phyloP scores from a whole-genome alignment of 2,329 filamentous ascomycete genomes.

The Aspergillus hiratsukae region DNA sequence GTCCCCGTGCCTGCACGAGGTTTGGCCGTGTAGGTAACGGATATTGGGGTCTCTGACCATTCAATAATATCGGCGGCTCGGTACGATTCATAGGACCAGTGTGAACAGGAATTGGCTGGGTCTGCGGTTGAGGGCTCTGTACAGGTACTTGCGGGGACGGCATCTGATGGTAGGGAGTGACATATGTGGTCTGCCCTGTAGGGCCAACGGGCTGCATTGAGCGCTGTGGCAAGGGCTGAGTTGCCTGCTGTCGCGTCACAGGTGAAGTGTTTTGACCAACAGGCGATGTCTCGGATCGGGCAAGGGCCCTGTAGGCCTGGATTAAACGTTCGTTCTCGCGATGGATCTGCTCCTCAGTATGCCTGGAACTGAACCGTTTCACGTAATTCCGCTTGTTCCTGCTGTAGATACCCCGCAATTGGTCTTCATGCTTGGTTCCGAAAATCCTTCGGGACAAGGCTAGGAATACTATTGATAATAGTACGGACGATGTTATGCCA shows the following conservation, averaged over 20 bases:
- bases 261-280: neutral
- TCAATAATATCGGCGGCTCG: neutral
- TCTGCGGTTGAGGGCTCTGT: neutral
- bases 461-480: conserved; percentile 53
- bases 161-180: neutral
- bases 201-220: neutral
- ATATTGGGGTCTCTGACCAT: neutral
- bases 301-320: neutral
- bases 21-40: neutral
- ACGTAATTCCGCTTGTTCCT: conserved; percentile 17
- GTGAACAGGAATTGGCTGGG: neutral
- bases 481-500: conserved; percentile 45
- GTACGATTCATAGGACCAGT: neutral
- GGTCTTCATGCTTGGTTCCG: conserved; percentile 6
- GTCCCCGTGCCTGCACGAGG: neutral
- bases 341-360: conserved; percentile 7
- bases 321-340: neutral
- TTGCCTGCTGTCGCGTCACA: neutral
- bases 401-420: conserved; percentile 16
- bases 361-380: conserved; percentile 9
- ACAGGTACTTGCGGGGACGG: neutral
- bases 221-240: neutral
- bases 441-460: conserved; percentile 28
- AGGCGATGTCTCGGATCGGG: neutral
- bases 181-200: neutral